These are phyloP conservation scores for Aspergillus spinulosporus DNA, from an alignment of 2,329 filamentous ascomycete species.

Conservation along the genomic window DNA sequence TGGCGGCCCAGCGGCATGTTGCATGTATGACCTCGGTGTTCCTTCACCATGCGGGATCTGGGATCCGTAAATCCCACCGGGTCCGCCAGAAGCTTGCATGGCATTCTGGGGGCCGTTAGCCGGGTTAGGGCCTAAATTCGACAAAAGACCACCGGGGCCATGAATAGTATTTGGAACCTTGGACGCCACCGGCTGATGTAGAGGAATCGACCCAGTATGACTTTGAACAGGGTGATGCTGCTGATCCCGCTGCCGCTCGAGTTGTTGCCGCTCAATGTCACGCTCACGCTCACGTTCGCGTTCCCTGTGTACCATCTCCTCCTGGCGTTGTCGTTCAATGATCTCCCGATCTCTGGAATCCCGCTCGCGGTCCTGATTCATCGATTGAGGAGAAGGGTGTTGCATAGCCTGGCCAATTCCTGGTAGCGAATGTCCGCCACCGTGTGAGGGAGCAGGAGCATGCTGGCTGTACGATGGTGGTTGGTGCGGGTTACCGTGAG, in stretches of 20 bases:
- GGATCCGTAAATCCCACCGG: constrained; percentile 68
- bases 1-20: constrained; percentile 59
- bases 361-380: constrained; percentile 49
- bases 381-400: constrained; percentile 43
- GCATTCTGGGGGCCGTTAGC: constrained; percentile 55
- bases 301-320: constrained; percentile 59
- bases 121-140: constrained; percentile 66
- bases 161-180: constrained; percentile 79
- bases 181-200: constrained; percentile 91
- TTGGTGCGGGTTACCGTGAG: constrained; percentile 43
- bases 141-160: constrained; percentile 84
- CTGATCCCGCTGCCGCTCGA: constrained; percentile 57
- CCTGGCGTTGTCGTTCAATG: constrained; percentile 52
- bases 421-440: constrained; percentile 40
- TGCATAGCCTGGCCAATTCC: constrained; percentile 46
- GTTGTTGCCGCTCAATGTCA: constrained; percentile 54
- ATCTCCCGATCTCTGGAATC: constrained; percentile 58
- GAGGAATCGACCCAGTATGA: constrained; percentile 81
- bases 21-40: constrained; percentile 58
- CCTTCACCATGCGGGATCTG: constrained; percentile 62
- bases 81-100: constrained; percentile 60
- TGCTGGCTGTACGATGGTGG: constrained; percentile 47
- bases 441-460: constrained; percentile 38
- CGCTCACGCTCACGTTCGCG: constrained; percentile 49
- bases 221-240: constrained; percentile 78